A percentile compares a stretch with the other conserved stretches of the same genome.
Conservation (phyloP, 2,329 filamentous ascomycete species). For the Tolypocladium album region DNA sequence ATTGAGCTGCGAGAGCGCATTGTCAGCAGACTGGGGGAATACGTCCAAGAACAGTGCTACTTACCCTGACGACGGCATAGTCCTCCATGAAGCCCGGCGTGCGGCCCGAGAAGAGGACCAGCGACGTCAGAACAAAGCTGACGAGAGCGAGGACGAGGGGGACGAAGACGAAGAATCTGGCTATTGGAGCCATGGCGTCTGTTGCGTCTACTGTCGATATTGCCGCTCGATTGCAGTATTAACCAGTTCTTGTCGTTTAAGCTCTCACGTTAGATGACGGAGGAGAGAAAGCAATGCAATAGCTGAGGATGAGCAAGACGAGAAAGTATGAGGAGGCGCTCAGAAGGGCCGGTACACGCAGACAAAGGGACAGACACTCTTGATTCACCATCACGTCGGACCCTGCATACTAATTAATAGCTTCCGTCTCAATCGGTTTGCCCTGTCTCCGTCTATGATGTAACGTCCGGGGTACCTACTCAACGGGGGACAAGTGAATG, state of each 20-base stretch:
- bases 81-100: slow-evolving; percentile 31
- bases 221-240: background rate
- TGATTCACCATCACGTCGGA: background rate
- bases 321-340: background rate
- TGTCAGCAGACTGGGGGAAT: background rate
- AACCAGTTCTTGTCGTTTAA: too few relatives aligned
- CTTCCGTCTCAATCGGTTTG: background rate
- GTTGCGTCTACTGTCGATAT: background rate
- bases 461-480: background rate
- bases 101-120: slow-evolving; percentile 29
- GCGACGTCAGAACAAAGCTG: slow-evolving; percentile 25
- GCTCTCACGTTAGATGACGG: background rate
- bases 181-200: slow-evolving; percentile 7
- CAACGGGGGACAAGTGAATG: background rate
- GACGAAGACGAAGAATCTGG: slow-evolving; percentile 20
- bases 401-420: background rate
- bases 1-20: slow-evolving; percentile 18
- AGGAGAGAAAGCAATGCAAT: background rate
- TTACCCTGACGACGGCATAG: slow-evolving; percentile 27
- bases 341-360: too few relatives aligned
- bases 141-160: slow-evolving; percentile 26
- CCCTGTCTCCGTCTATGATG: background rate
- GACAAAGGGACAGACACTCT: background rate
- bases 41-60: slow-evolving; percentile 1
- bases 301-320: background rate